Percentiles rank a stretch among this genome's conserved stretches.
These are phyloP conservation scores for Penicillium coprophilum DNA, from an alignment of 495 filamentous ascomycete genomes.

Conservation along the genomic window DNA sequence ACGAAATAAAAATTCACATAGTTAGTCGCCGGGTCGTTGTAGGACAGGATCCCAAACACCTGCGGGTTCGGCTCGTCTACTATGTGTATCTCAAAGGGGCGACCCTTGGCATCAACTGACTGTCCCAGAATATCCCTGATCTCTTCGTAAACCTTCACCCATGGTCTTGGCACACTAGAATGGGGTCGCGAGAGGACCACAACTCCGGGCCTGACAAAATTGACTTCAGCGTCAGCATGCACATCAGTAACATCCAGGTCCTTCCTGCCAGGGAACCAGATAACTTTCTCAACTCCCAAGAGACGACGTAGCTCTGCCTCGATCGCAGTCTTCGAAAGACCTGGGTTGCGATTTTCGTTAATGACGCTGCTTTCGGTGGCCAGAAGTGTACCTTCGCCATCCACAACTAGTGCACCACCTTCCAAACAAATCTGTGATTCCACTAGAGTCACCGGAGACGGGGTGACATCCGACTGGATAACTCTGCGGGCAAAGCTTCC, in stretches of 20 bases:
- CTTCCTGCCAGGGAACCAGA: slow-evolving; percentile 28
- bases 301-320: slow-evolving; percentile 22
- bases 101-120: slow-evolving; percentile 19
- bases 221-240: slow-evolving; percentile 25
- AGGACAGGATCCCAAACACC: background rate
- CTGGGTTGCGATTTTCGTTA: slow-evolving; percentile 24
- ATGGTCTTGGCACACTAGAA: slow-evolving; percentile 2
- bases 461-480: slow-evolving; percentile 7
- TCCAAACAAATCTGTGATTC: slow-evolving; percentile 20
- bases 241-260: slow-evolving; percentile 25
- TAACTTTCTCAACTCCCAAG: slow-evolving; percentile 24
- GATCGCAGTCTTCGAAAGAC: slow-evolving; percentile 10
- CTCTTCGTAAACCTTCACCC: slow-evolving; percentile 18
- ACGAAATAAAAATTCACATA: slow-evolving; percentile 33
- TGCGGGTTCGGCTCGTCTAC: slow-evolving; percentile 21
- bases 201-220: slow-evolving; percentile 23
- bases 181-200: slow-evolving; percentile 23
- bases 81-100: slow-evolving; percentile 19
- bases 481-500: slow-evolving; percentile 16
- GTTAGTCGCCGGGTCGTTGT: slow-evolving; percentile 20
- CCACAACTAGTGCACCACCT: slow-evolving; percentile 27
- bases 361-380: slow-evolving; percentile 29
- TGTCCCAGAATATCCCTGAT: slow-evolving; percentile 13
- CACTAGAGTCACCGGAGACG: slow-evolving; percentile 11
- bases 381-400: slow-evolving; percentile 30